These are phyloP conservation scores for Podaxis sp. DNA, from an alignment of 768 basidiomycete genomes.

Conservation along the genomic window DNA sequence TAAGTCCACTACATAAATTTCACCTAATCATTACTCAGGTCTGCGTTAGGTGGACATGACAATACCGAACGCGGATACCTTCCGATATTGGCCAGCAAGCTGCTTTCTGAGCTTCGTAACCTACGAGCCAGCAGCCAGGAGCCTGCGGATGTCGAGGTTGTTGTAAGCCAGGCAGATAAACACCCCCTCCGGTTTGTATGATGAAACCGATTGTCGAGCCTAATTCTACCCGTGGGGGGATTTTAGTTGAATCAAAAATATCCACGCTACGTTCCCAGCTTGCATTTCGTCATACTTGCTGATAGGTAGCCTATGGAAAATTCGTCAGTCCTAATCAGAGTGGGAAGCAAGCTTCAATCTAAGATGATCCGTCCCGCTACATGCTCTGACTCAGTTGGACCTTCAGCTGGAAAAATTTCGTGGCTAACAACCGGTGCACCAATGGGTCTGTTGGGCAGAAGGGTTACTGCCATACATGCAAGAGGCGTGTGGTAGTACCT, in stretches of 20 bases:
- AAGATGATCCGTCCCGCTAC: constrained; percentile 13
- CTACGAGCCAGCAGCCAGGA: constrained; percentile 30
- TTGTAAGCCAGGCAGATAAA: constrained; percentile 69
- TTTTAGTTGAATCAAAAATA: constrained; percentile 8
- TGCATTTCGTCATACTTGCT: background rate
- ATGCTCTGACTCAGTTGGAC: background rate
- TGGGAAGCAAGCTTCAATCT: background rate
- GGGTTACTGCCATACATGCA: background rate
- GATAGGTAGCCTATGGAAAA: background rate
- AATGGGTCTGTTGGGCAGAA: constrained; percentile 1
- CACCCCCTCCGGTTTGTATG: constrained; percentile 76
- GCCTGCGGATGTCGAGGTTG: constrained; percentile 52
- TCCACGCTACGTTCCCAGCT: background rate
- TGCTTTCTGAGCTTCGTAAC: constrained; percentile 50
- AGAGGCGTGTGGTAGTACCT: background rate
- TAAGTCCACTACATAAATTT: constrained; percentile 41
- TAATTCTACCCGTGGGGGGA: background rate
- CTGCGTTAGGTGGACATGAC: constrained; percentile 74
- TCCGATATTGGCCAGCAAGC: constrained; percentile 64
- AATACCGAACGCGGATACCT: constrained; percentile 96
- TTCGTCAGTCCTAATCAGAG: background rate
- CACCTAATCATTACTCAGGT: constrained; percentile 27
- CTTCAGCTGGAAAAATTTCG: constrained; percentile 2
- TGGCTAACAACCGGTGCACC: background rate
- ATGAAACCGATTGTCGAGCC: constrained; percentile 18